Percentiles rank a stretch among this genome's conserved stretches.
Evolutionary conservation across 345 rosid genomes (phyloP).

Genomic region (Aquilaria malaccensis): DNA sequence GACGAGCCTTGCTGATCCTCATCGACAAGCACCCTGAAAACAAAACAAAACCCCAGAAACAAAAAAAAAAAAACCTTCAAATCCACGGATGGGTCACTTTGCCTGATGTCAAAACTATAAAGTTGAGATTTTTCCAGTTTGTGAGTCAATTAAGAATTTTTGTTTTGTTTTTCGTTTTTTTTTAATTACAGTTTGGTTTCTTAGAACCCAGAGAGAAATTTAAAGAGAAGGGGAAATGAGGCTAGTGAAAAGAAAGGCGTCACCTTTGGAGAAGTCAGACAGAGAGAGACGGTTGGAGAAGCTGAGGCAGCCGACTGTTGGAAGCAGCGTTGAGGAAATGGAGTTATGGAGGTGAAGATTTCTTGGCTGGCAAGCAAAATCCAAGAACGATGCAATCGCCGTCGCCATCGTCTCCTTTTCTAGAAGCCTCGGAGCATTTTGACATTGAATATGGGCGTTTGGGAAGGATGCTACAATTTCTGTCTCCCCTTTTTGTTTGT

Average conservation of each 20-base stretch:
- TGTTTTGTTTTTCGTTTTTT: no score
- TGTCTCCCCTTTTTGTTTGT: no score
- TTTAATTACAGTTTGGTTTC: no score
- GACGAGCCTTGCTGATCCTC: slow-evolving; percentile 2
- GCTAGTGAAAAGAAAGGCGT: neutral
- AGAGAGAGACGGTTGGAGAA: slow-evolving; percentile 11
- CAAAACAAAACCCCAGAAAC: slow-evolving; percentile 3
- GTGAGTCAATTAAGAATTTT: neutral
- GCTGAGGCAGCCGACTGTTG: slow-evolving; percentile 8
- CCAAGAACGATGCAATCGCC: neutral
- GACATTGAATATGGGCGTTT: no score
- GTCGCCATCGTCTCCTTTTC: slow-evolving; percentile 1
- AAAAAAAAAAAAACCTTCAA: neutral
- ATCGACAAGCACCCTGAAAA: slow-evolving; percentile 7
- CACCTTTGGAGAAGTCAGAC: slow-evolving; percentile 18
- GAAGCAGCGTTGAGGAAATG: neutral
- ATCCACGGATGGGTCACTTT: no score
- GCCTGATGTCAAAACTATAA: no score
- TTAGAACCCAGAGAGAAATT: no score
- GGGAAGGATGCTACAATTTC: no score
- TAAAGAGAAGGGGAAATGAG: neutral
- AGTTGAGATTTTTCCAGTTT: neutral
- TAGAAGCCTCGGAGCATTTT: no score
- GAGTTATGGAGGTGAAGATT: slow-evolving; percentile 3
- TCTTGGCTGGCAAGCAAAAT: slow-evolving; percentile 17